Percentiles rank a stretch among this genome's conserved stretches.
phyloP scores from a whole-genome alignment of 148 eudicot genomes.

The Linanthus parryae region DNA sequence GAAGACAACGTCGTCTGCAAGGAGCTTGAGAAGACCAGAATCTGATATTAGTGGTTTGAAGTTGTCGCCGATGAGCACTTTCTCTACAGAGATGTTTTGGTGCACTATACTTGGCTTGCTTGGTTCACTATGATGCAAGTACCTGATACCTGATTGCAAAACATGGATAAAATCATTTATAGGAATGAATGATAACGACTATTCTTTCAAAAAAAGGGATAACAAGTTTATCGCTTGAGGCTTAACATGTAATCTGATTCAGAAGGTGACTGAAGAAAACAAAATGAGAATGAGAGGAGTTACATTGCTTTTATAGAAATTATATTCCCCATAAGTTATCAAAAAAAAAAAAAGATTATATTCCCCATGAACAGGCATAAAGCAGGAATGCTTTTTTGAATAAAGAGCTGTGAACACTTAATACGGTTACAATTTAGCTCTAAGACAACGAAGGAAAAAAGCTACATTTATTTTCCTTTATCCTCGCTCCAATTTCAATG shows the following conservation, averaged over 20 bases:
- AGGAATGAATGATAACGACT: neutral
- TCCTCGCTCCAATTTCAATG: too few species aligned
- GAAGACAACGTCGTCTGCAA: slow-evolving; percentile 80
- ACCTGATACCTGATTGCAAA: slow-evolving; percentile 49
- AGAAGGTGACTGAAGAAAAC: neutral
- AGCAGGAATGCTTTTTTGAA: too few species aligned
- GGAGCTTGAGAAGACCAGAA: slow-evolving; percentile 78
- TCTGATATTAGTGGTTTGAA: slow-evolving; percentile 63
- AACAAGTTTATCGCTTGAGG: too few species aligned
- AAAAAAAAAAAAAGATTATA: too few species aligned
- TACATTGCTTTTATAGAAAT: too few species aligned
- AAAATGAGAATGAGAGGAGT: neutral
- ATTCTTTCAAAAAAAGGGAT: neutral
- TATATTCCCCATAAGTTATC: too few species aligned
- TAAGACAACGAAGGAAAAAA: too few species aligned
- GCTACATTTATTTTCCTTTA: too few species aligned
- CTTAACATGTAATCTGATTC: neutral
- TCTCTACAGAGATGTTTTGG: slow-evolving; percentile 90
- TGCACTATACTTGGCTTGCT: slow-evolving; percentile 61
- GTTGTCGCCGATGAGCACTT: slow-evolving; percentile 56
- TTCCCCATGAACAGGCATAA: too few species aligned
- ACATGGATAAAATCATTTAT: neutral
- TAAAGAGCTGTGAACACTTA: too few species aligned
- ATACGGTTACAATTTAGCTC: too few species aligned
- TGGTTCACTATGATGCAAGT: slow-evolving; percentile 53